These are phyloP conservation scores for Punica granatum DNA, from an alignment of 345 rosid species.

Conservation along the genomic window DNA sequence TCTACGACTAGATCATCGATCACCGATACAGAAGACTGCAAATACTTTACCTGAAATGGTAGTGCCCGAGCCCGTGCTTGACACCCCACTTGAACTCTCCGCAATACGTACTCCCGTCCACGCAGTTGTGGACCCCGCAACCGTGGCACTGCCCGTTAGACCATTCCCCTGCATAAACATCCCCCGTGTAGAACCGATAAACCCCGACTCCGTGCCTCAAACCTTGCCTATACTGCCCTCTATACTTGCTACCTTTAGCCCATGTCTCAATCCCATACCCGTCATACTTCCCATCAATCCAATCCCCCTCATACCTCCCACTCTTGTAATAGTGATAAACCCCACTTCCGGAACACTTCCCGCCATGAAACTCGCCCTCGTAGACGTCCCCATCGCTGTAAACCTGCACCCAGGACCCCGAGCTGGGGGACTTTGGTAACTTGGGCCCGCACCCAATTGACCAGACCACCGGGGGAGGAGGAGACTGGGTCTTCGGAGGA, in stretches of 20 bases:
- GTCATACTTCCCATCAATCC: constrained; percentile 79
- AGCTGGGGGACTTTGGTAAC: constrained; percentile 32
- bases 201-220: constrained; percentile 84
- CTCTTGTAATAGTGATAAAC: constrained; percentile 64
- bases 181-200: constrained; percentile 70
- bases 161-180: constrained; percentile 88
- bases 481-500: constrained; percentile 22
- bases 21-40: background rate
- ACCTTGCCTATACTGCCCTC: constrained; percentile 78
- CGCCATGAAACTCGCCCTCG: constrained; percentile 76
- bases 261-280: constrained; percentile 84
- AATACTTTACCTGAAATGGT: constrained; percentile 66
- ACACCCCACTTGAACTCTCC: constrained; percentile 93
- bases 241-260: constrained; percentile 79
- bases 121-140: constrained; percentile 67
- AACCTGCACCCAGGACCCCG: constrained; percentile 66
- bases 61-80: constrained; percentile 79
- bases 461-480: constrained; percentile 59
- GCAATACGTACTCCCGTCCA: constrained; percentile 66
- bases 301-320: constrained; percentile 80
- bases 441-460: constrained; percentile 75
- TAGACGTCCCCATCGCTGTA: constrained; percentile 73
- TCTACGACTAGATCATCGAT: background rate
- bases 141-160: constrained; percentile 87
- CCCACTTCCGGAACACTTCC: constrained; percentile 78